Percentiles rank a stretch among this genome's conserved stretches.
phyloP scores from a whole-genome alignment of 2,329 filamentous ascomycete species.

The Didymella lethalis region DNA sequence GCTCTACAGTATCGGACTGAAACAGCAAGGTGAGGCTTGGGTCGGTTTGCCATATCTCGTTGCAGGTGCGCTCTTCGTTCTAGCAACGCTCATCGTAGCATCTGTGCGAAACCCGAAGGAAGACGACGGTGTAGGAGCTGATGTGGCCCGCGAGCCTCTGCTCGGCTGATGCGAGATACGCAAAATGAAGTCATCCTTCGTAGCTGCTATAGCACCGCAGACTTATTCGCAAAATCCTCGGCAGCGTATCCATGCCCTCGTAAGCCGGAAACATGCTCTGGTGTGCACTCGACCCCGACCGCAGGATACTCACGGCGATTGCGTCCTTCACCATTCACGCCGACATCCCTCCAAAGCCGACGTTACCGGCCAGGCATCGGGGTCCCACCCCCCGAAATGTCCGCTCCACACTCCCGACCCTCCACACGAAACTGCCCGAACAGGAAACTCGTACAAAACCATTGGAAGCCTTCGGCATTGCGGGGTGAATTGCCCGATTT shows the following conservation, averaged over 20 bases:
- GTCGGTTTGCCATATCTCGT: constrained; percentile 25
- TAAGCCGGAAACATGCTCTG: not conserved
- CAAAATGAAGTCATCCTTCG: not conserved
- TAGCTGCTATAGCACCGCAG: not conserved
- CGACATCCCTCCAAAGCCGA: constrained; percentile 3
- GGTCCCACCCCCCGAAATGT: constrained; percentile 9
- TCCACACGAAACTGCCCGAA: constrained; percentile 8
- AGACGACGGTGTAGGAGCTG: not conserved
- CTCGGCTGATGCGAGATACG: not conserved
- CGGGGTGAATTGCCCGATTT: constrained; percentile 20
- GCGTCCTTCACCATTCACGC: not conserved
- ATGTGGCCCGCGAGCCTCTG: not conserved
- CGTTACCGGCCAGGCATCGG: constrained; percentile 10
- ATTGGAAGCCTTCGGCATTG: constrained; percentile 21
- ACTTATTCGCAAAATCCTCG: not conserved
- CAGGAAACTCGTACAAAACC: constrained; percentile 13
- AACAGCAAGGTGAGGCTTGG: constrained; percentile 6
- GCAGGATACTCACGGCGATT: too few relatives aligned
- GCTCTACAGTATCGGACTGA: constrained; percentile 24
- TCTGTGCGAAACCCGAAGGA: not conserved
- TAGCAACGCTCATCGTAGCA: not conserved
- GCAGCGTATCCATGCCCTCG: too few relatives aligned
- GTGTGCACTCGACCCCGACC: too few relatives aligned
- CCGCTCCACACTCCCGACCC: constrained; percentile 9
- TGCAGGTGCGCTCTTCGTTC: constrained; percentile 20